Evolutionary conservation across 768 basidiomycete genomes (phyloP), one percentile per base, ranked within the genome.

Genomic region (Aureoboletus auriporus): DNA sequence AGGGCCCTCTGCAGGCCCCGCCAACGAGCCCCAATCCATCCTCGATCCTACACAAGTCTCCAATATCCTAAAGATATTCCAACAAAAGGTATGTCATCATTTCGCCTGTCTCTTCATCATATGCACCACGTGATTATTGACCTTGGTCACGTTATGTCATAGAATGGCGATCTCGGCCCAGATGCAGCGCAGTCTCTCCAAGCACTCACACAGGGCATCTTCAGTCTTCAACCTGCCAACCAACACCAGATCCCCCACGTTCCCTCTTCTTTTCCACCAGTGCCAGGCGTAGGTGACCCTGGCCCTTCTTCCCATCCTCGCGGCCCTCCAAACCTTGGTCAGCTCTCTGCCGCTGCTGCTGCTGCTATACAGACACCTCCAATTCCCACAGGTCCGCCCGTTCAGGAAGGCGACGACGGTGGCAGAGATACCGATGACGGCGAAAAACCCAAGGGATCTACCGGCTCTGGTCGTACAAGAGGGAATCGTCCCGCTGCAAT

Each of bases 301-400:
- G 84, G 84, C 8, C 82, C 84, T n/a, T 85, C 84, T 4, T 82
- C 82, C 0, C 84, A 85, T 56, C 83, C 82, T 5, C 77, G 79
- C 6, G 84, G 83, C 0, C 83, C 83, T 4, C 84, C 83, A 5
- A 79, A 77, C 48, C 69, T 83, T 1, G 80, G 79, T 11, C 82
- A 83, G 46, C 68, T 83, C 51, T 76, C 77, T 30, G 75, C 76
- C 0, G 64, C 54, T 7, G 66, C 60, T 12, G 66, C 59, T 1
- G 76, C 76, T 16, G 77, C 74, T 0, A 70, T 79, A 61, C 76
- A 76, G 47, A 71, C 75, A 6, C 53, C 64, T 2, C 30, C 56
- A 5, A 50, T 62, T 3, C 45, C 56, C 1, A 12, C 59, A 5
- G 57, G 44, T 13, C 55, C 54, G 6, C 63, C 53, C 33, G 26